Evolutionary conservation across 352 stramenopile species (phyloP).

Genomic region (Thraustochytrium sp.): DNA sequence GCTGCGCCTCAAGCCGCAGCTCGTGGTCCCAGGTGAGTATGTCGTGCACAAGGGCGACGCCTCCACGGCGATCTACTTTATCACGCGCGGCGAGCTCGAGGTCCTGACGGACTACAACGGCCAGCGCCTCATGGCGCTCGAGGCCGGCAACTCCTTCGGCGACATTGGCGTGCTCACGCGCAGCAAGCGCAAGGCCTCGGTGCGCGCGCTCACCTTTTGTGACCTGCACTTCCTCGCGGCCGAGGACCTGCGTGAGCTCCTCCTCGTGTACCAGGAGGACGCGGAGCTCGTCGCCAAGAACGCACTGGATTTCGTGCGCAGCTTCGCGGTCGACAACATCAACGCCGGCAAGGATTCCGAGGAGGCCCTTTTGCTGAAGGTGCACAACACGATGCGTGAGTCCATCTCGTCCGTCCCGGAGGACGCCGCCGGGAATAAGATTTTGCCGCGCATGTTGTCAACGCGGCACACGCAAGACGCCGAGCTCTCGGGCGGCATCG

Average conservation of each 20-base stretch:
- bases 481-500: no score
- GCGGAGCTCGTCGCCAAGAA: constrained; percentile 6
- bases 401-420: no score
- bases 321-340: background rate
- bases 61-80: constrained; percentile 36
- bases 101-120: constrained; percentile 17
- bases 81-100: constrained; percentile 14
- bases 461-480: no score
- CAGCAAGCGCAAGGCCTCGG: background rate
- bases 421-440: no score
- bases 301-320: constrained; percentile 29
- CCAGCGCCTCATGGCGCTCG: background rate
- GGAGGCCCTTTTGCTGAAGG: background rate
- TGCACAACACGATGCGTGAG: no score
- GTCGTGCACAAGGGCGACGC: background rate
- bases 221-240: constrained; percentile 29
- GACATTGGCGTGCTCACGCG: constrained; percentile 22
- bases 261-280: constrained; percentile 32
- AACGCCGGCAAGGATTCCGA: background rate
- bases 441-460: no score
- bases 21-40: constrained; percentile 27
- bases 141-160: background rate
- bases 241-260: constrained; percentile 26
- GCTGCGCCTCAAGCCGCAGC: constrained; percentile 15
- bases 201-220: constrained; percentile 31